Base-by-base conservation (phyloP, 192 early-diverging fungal genomes). In the Linnemannia elongata region DNA sequence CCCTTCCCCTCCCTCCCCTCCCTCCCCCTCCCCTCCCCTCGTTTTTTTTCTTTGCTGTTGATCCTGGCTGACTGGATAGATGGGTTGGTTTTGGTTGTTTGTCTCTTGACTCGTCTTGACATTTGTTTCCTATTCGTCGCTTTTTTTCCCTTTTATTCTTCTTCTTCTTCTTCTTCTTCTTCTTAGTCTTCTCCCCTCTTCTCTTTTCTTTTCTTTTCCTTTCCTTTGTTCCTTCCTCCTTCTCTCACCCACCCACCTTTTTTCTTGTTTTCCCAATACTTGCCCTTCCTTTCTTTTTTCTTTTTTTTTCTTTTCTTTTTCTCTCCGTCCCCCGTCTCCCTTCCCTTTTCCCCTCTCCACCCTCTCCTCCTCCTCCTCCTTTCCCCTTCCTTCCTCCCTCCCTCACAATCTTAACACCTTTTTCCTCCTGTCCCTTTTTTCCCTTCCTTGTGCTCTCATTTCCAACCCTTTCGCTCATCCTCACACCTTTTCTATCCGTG, bases 281-380 rank as follows among this genome's bases (percentile, higher is more conserved):
- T 79, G 47, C 70, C 55, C n/a, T 35, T 72, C 70, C 33, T 69
- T 22, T 30, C 47, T 70, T 44, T 47, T 54, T 68, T 47, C 13
- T 15, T 44, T 68, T 3, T 27, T 24, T 77, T 39, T 36, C 39
- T 63, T 54, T 38, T 42, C 27, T 42, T 44, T 45, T 52, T 55
- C 10, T 45, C n/a, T 7, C 41, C 41, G 22, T 39, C n/a, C 8
- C 49, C 20, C 63, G 8, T 22, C 38, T 41, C 13, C 42, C 2
- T 47, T 57, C 38, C 60, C 13, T 35, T 72, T 15, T 38, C 30
- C 73, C 27, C 45, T 41, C 30, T 30, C 52, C 49, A 18, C 70
- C 35, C 27, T 75, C 18, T 54, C 60, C 69, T 71, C 15, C n/a
- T n/a, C n/a, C n/a, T 60, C 72, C 22, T 20, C 39, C 24, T 74